phyloP scores from a whole-genome alignment of 345 rosid genomes.

The Pelargonium nanum region DNA sequence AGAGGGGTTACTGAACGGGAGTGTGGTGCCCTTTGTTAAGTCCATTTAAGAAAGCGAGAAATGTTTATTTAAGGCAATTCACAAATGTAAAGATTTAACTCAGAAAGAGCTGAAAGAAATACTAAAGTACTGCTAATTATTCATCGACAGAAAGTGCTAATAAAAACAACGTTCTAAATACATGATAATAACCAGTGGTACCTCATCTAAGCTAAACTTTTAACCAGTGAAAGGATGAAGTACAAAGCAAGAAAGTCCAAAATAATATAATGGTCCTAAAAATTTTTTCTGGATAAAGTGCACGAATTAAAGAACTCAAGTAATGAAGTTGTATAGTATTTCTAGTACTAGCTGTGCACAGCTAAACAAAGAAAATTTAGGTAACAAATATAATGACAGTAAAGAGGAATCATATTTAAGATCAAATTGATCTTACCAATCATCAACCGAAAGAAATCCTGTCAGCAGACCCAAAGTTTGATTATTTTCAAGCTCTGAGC shows the following conservation, averaged over 20 bases:
- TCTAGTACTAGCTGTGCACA: too few relatives aligned
- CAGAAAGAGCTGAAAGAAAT: background rate
- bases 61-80: background rate
- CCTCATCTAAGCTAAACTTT: background rate
- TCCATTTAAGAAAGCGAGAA: background rate
- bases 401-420: background rate
- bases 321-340: too few relatives aligned
- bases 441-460: slow-evolving; percentile 94
- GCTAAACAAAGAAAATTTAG: background rate
- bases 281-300: too few relatives aligned
- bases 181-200: too few relatives aligned
- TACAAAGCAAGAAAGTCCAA: background rate
- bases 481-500: slow-evolving; percentile 68
- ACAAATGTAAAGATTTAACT: background rate
- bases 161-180: too few relatives aligned
- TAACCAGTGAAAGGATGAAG: background rate
- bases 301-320: too few relatives aligned
- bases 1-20: background rate
- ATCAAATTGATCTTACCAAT: slow-evolving; percentile 51
- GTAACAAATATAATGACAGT: background rate
- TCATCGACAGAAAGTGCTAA: background rate
- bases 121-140: background rate
- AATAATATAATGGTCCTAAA: too few relatives aligned
- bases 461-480: slow-evolving; percentile 85
- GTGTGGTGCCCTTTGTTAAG: background rate